Percentiles rank a stretch among this genome's conserved stretches.
phyloP scores from a whole-genome alignment of 2,329 filamentous ascomycete species.

The Tolypocladium cylindrosporum region DNA sequence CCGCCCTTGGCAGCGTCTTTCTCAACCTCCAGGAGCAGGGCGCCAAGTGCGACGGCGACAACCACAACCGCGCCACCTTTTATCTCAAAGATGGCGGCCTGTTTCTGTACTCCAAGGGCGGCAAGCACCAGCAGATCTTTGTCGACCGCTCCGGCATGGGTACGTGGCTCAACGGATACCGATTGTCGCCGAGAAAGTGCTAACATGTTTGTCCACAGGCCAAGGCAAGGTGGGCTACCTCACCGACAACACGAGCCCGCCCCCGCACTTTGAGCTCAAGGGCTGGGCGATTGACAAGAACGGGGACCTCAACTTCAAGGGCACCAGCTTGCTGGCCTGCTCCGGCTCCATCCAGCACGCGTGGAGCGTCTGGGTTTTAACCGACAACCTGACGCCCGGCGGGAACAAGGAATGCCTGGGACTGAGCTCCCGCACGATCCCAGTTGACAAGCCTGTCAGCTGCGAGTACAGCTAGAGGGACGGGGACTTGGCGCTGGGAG shows the following conservation, averaged over 20 bases:
- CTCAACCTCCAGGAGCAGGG: constrained; percentile 32
- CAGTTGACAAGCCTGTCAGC: constrained; percentile 19
- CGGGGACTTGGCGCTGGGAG: background rate
- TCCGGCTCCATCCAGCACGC: constrained; percentile 31
- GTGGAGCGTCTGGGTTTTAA: constrained; percentile 28
- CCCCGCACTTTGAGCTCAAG: constrained; percentile 32
- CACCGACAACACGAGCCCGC: constrained; percentile 28
- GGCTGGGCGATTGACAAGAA: constrained; percentile 34
- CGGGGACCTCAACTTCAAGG: constrained; percentile 35
- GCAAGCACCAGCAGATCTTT: constrained; percentile 36
- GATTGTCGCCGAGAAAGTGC: background rate
- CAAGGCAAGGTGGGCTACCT: constrained; percentile 44
- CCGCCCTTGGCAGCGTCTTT: constrained; percentile 31
- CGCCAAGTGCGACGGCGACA: constrained; percentile 35
- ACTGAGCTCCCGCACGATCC: constrained; percentile 20
- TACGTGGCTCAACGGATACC: constrained; percentile 15
- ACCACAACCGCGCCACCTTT: constrained; percentile 38
- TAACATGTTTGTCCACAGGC: constrained; percentile 19
- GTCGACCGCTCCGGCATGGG: constrained; percentile 51
- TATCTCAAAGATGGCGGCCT: constrained; percentile 34
- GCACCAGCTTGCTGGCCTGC: constrained; percentile 40
- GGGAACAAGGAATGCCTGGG: constrained; percentile 25
- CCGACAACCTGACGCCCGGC: constrained; percentile 22
- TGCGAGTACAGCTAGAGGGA: constrained; percentile 21
- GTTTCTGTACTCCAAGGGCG: constrained; percentile 32